Evolutionary conservation across 2,329 filamentous ascomycete species (phyloP).

Genomic region (Saccharata proteae): DNA sequence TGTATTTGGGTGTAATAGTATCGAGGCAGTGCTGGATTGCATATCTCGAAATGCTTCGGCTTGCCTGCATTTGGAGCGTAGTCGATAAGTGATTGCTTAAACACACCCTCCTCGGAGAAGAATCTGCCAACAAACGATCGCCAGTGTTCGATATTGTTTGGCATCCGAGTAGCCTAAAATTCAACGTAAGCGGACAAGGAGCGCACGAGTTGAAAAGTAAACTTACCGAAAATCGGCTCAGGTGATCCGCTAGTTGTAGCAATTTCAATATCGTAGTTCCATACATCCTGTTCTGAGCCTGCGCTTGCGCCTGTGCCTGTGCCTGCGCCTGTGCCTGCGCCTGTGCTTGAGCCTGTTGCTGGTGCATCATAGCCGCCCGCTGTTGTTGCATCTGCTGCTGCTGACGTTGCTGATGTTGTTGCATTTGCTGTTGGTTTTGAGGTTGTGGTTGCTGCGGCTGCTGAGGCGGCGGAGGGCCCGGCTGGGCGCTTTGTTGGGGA

Average conservation of each 20-base stretch:
- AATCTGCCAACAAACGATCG: slow-evolving; percentile 65
- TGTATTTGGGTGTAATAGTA: slow-evolving; percentile 87
- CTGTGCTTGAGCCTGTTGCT: slow-evolving; percentile 12
- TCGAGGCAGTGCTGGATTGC: slow-evolving; percentile 66
- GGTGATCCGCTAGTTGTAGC: slow-evolving; percentile 43
- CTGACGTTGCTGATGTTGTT: slow-evolving; percentile 15
- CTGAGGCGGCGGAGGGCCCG: slow-evolving; percentile 14
- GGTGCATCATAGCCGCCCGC: slow-evolving; percentile 10
- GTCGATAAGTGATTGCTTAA: slow-evolving; percentile 57
- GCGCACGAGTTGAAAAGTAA: background rate
- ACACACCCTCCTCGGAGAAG: slow-evolving; percentile 65
- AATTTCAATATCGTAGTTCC: slow-evolving; percentile 40
- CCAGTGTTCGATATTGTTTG: slow-evolving; percentile 66
- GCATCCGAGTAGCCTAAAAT: slow-evolving; percentile 24
- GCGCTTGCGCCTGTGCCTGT: slow-evolving; percentile 14
- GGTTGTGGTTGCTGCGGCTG: slow-evolving; percentile 18
- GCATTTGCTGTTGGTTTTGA: slow-evolving; percentile 13
- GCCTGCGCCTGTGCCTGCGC: slow-evolving; percentile 19
- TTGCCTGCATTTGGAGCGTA: slow-evolving; percentile 27
- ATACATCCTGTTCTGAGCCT: slow-evolving; percentile 18
- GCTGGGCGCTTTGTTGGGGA: slow-evolving; percentile 6
- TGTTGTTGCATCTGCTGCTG: slow-evolving; percentile 14
- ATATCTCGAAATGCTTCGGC: slow-evolving; percentile 76
- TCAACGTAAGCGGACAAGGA: slow-evolving; percentile 2
- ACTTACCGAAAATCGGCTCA: slow-evolving; percentile 46